Conservation (phyloP, 805 yeast species). For the Myxozyma vanderwaltii region DNA sequence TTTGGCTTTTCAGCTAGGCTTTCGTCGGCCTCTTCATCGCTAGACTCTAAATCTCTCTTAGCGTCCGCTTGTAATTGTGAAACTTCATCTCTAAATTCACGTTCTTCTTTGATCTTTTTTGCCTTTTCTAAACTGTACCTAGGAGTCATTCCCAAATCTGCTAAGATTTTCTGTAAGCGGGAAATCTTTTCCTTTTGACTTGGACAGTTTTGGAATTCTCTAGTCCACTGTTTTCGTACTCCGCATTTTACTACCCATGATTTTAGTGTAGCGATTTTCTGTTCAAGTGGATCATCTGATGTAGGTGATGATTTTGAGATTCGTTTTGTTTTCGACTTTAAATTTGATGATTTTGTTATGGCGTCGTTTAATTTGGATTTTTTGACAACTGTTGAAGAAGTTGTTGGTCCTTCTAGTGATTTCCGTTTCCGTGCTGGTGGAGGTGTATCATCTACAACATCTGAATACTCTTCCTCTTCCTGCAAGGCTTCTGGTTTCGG, state of each 20-base stretch:
- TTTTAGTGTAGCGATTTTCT: conserved; percentile 38
- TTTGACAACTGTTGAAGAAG: not conserved
- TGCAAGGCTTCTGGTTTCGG: not conserved
- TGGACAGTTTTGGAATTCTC: conserved; percentile 32
- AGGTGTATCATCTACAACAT: conserved; percentile 14
- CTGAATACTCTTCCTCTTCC: conserved; percentile 18
- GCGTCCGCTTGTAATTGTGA: conserved; percentile 35
- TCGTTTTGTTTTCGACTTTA: not conserved
- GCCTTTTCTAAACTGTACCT: conserved; percentile 39
- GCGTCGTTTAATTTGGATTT: not conserved
- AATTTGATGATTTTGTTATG: not conserved
- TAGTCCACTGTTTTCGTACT: conserved; percentile 37
- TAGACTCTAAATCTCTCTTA: not conserved
- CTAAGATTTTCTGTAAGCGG: conserved; percentile 32
- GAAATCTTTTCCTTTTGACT: conserved; percentile 31
- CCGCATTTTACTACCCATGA: conserved; percentile 38
- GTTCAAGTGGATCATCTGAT: conserved; percentile 16
- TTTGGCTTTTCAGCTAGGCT: not conserved
- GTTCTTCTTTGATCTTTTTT: conserved; percentile 34
- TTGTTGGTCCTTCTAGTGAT: not conserved
- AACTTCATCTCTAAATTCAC: conserved; percentile 36
- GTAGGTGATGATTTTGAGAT: not conserved
- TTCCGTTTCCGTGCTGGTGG: conserved; percentile 8
- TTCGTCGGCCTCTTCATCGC: conserved; percentile 11
- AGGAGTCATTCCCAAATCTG: conserved; percentile 38